Conservation (phyloP, 495 filamentous ascomycete species). For the Hypoxylon subgilvum region DNA sequence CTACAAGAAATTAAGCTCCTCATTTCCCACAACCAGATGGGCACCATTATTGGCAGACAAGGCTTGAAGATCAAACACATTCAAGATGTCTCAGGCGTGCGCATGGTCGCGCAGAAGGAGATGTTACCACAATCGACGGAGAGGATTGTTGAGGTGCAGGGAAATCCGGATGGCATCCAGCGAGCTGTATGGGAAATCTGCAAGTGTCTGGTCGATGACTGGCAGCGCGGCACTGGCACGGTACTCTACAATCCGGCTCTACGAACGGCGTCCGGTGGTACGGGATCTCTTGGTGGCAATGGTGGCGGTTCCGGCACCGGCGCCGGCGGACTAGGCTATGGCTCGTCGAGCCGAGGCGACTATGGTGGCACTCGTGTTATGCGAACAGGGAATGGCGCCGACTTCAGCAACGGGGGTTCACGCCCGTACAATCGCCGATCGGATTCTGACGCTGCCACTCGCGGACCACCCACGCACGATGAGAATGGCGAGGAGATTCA, state of each 20-base stretch:
- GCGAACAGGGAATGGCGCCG: constrained; percentile 95
- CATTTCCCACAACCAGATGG: constrained; percentile 99
- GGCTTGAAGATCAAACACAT: constrained; percentile 99
- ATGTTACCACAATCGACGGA: constrained; percentile 99
- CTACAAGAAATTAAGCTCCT: constrained; percentile 86
- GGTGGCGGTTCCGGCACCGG: too few species aligned
- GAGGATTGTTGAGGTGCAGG: constrained; percentile 94
- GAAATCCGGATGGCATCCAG: constrained; percentile 90
- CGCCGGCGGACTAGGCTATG: constrained; percentile 46
- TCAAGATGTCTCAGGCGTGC: constrained; percentile 93
- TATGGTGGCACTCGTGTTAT: constrained; percentile 74
- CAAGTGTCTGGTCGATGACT: constrained; percentile 97
- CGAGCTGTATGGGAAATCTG: constrained; percentile 98
- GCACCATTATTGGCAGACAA: constrained; percentile 95
- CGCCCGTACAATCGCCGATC: constrained; percentile 75
- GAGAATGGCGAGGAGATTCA: constrained; percentile 98
- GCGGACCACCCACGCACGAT: constrained; percentile 78
- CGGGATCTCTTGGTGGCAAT: constrained; percentile 49
- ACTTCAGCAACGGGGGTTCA: constrained; percentile 84
- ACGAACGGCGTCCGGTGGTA: constrained; percentile 69
- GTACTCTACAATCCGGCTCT: constrained; percentile 96
- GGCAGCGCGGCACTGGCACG: constrained; percentile 93
- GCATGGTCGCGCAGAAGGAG: constrained; percentile 99
- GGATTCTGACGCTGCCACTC: constrained; percentile 76
- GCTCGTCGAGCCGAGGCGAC: constrained; percentile 49